Evolutionary conservation across 495 filamentous ascomycete species (phyloP).

Genomic region (Haplographium delicatum): DNA sequence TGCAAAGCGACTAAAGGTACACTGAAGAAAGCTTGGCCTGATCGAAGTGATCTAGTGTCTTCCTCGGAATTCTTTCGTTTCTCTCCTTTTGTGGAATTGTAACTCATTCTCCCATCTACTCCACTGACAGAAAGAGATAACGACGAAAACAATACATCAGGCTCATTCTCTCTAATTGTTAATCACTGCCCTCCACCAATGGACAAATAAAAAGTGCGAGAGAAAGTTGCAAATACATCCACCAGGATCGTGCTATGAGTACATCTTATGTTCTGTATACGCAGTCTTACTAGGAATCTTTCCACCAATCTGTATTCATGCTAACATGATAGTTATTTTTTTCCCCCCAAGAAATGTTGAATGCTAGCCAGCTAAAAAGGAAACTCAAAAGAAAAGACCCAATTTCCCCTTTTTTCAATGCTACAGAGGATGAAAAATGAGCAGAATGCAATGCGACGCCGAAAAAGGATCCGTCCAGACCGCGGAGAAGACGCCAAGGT

Average conservation of each 20-base stretch:
- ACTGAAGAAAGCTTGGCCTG: too few species aligned
- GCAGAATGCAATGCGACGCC: constrained; percentile 21
- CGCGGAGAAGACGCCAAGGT: neutral
- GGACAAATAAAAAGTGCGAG: neutral
- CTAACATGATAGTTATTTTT: constrained; percentile 1
- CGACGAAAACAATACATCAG: too few species aligned
- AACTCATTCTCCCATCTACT: too few species aligned
- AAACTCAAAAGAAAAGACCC: constrained; percentile 11
- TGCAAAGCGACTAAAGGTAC: too few species aligned
- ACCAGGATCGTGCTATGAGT: constrained; percentile 4
- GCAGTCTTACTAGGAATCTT: neutral
- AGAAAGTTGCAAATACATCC: neutral
- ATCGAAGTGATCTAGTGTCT: too few species aligned
- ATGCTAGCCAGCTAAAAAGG: constrained; percentile 4
- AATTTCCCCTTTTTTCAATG: constrained; percentile 16
- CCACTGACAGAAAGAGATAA: too few species aligned
- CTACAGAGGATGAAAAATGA: constrained; percentile 9
- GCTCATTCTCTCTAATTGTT: neutral
- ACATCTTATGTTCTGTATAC: constrained; percentile 1
- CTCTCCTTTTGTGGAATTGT: too few species aligned
- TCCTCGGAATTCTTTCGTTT: too few species aligned
- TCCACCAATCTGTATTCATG: neutral
- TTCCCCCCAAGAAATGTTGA: neutral
- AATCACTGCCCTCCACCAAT: neutral
- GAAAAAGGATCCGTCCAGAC: constrained; percentile 9